Base-by-base conservation (phyloP, 2,329 filamentous ascomycete genomes). In the Didymella lethalis region DNA sequence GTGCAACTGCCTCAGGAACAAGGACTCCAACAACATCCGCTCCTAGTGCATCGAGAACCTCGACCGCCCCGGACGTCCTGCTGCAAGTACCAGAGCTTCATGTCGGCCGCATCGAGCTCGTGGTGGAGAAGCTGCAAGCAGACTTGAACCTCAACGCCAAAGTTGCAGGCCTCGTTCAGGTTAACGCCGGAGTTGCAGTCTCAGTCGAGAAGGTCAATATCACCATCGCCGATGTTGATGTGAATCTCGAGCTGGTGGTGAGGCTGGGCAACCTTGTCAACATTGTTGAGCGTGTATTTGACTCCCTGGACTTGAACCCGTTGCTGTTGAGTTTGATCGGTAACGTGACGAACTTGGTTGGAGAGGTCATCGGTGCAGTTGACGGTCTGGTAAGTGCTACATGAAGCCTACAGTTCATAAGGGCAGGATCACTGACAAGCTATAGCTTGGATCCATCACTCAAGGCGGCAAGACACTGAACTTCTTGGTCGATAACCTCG, bases 81-180 rank as follows among this genome's bases (percentile, higher is more conserved):
- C 81, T 88, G 36, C 82, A 81, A 47, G 82, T 88, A 1, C 85
- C 86, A 0, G 80, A 86, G 62, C 79, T 88, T 7, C 83, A 82
- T 38, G 85, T 88, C 18, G 83, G 83, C 38, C 79, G 80, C 48
- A 88, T 88, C 58, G 85, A 88, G 73, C 77, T 88, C 3, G 81
- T 83, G 46, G 86, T 88, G 3, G 85, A 88, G 64, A 82, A 86
- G 63, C 75, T 88, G 18, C 77, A 80, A 58, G 86, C 85, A 2
- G 83, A 88, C 59, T 78, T 88, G 67, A 88, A 87, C 68, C 77
- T 88, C 2, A 84, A 85, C 48, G 85, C 86, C 32, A 81, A 85
- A 59, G 80, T 88, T n/a, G 85, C 86, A 14, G 81, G 80, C 41
- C 79, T 88, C 1, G 86, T 88, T 4, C 73, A 73, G 12, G 72